Base-by-base conservation (phyloP, 1,284 basidiomycete species). In the Porodaedalea pini region DNA sequence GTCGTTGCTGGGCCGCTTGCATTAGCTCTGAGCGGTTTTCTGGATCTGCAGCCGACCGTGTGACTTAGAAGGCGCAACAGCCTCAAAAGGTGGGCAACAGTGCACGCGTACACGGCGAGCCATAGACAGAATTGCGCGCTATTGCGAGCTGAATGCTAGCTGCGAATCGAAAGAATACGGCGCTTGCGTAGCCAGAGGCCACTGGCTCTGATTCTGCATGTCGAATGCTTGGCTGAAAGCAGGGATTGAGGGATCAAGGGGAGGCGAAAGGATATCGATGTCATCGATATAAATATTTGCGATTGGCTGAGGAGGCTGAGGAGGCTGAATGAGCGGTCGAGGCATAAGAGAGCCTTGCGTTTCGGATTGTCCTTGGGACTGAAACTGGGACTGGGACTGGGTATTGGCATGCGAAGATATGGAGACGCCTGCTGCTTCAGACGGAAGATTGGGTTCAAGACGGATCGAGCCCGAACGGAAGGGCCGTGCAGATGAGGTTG, bases 151-250 rank as follows among this genome's bases (percentile, higher is more conserved):
- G 3, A 54, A 49, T 5, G 23, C 31, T 6, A 47, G n/a, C 31
- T 56, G 54, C 3, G 54, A 60, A 36, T 56, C 58, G 32, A 52
- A 52, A 15, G 40, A 32, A 41, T 56, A 56, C 13, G 58, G 48
- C 23, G 58, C 58, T 19, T 60, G 58, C n/a, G 58, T 45, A 11
- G 51, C 54, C 19, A 60, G 40, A 13, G 41, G 51, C 41, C 49
- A 51, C 39, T 52, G 49, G 21, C 36, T 43, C 23, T 60, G 45
- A 25, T 27, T 47, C 17, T 19, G 23, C 32, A 31, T 21, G 15
- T 54, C 49, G 6, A 34, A 34, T 19, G 39, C 29, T 37, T 59
- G 52, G 23, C 41, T 59, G 25, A 59, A 54, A n/a, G 23, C 21
- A 44, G 47, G 57, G 11, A 59, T 54, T 34, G 52, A 55, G 13